Evolutionary conservation across 345 rosid genomes (phyloP).

Genomic region (Euphorbia tirucalli): DNA sequence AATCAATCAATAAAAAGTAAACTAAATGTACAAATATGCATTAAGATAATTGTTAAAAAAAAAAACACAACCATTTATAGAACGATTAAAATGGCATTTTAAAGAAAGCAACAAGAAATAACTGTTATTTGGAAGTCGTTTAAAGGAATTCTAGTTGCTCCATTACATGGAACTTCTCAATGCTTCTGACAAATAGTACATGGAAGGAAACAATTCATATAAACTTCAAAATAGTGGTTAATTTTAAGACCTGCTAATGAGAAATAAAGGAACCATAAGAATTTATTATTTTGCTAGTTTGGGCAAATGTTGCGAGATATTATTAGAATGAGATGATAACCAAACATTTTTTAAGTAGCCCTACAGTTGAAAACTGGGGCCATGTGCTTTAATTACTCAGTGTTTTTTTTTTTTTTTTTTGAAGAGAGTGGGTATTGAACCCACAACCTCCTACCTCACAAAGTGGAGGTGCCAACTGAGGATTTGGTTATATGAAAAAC

Average conservation of each 20-base stretch:
- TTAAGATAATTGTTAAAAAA: too few relatives aligned
- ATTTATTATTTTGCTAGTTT: not conserved
- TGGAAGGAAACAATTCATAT: not conserved
- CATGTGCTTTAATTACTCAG: not conserved
- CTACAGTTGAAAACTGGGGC: not conserved
- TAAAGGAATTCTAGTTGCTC: not conserved
- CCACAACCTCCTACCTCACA: too few relatives aligned
- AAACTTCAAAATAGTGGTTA: not conserved
- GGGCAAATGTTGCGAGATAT: not conserved
- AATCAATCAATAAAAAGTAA: slow-evolving; percentile 3
- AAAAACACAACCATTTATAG: too few relatives aligned
- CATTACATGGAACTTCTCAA: not conserved
- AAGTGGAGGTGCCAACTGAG: too few relatives aligned
- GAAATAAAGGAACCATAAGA: not conserved
- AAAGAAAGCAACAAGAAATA: too few relatives aligned
- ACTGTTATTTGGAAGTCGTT: too few relatives aligned
- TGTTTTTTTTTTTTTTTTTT: too few relatives aligned
- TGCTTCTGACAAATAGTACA: not conserved
- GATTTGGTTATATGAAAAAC: too few relatives aligned
- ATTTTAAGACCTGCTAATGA: not conserved
- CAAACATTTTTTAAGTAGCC: not conserved
- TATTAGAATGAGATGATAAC: not conserved
- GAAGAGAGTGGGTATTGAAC: too few relatives aligned
- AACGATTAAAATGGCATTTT: too few relatives aligned
- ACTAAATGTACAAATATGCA: not conserved